Evolutionary conservation across 78 protist genomes (phyloP).

Genomic region (Dictyostelium purpureum): DNA sequence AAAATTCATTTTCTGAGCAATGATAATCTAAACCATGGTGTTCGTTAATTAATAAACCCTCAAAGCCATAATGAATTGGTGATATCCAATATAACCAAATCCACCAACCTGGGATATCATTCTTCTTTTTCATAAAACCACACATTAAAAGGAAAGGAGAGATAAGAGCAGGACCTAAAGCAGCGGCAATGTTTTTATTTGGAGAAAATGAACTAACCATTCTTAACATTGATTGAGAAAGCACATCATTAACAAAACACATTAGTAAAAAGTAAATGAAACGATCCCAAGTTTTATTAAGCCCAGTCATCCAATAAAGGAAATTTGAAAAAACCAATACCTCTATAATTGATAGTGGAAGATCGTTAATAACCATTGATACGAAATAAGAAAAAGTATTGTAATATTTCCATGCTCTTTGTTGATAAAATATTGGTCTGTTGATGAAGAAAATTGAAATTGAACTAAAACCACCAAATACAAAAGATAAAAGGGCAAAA

Average conservation of each 20-base stretch:
- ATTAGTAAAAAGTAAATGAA: conserved; percentile 44
- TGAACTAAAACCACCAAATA: conserved; percentile 32
- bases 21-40: not conserved
- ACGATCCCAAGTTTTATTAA: conserved; percentile 17
- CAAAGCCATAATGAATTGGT: conserved; percentile 61
- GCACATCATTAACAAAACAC: not conserved
- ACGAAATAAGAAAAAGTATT: conserved; percentile 20
- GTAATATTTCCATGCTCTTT: conserved; percentile 33
- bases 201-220: conserved; percentile 11
- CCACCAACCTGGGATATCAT: conserved; percentile 62
- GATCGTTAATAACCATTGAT: not conserved
- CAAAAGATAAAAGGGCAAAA: not conserved
- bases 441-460: conserved; percentile 18
- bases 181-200: not conserved
- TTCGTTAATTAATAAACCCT: conserved; percentile 60
- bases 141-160: conserved; percentile 29
- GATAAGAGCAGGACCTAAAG: not conserved
- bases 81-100: conserved; percentile 74
- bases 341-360: conserved; percentile 41
- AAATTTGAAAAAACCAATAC: conserved; percentile 28
- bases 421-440: conserved; percentile 31
- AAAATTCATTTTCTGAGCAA: conserved; percentile 3
- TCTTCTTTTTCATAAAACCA: conserved; percentile 13
- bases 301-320: conserved; percentile 68
- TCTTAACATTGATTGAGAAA: not conserved